Evolutionary conservation across 2,329 filamentous ascomycete genomes (phyloP), one percentile per base, ranked within the genome.

Genomic region (Fusarium temperatum): DNA sequence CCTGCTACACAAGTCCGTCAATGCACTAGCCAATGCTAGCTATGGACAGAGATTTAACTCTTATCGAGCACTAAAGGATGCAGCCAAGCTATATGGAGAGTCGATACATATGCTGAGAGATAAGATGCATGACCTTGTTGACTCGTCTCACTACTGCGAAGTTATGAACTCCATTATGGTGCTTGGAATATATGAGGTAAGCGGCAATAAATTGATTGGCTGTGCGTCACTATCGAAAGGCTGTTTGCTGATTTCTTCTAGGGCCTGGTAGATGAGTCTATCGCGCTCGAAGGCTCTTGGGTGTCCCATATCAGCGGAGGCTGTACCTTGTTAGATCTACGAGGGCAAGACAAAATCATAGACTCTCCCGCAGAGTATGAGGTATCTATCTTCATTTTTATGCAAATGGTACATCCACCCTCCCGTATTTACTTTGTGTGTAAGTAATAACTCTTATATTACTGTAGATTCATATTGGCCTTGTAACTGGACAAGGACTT

Each of bases 221-320:
- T 28, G 5, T 20, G 36, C 13, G 18, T 20, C 5, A 38, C 5
- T 8, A 10, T 47, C 2, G 4, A 14, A 7, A 14, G 4, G 0
- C 0, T 3, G 5, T 26, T 47, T 28, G 44, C 24, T 47, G 12
- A 28, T 28, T 4, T 28, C 4, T 12, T 3, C 10, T 14, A 47
- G 44, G 44, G 44, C 2, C 8, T 47, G 18, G 44, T 47, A 28
- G 44, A 47, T 26, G 44, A 47, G 24, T 47, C 44, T 12, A 26
- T 47, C 5, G 44, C 44, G 5, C 44, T 47, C 8, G 44, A 47
- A 47, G 44, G 44, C 24, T 47, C 44, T 28, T 47, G 44, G 44
- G 44, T 47, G 12, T 47, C 24, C 1, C 44, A 47, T 28, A 47
- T 47, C 18, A 47, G 44, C 8, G 44, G 44, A 14, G 44, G 24